Evolutionary conservation across 345 rosid species (phyloP).

Genomic region (Arabis alpina): DNA sequence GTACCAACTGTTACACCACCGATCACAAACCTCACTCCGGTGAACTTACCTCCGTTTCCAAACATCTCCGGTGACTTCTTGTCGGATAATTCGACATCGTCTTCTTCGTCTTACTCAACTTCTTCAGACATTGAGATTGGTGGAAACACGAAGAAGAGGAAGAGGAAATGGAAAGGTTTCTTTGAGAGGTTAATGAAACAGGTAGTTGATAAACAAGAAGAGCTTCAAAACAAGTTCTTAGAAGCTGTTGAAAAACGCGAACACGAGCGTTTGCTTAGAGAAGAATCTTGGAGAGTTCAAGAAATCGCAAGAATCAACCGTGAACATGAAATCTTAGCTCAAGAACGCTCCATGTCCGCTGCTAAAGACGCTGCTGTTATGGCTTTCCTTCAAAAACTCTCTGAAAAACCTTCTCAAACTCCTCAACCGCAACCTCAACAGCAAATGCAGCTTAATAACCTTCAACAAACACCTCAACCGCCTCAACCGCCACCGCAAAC

Average conservation of each 20-base stretch:
- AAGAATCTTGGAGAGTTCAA: constrained; percentile 83
- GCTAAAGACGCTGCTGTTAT: constrained; percentile 79
- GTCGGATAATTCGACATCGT: constrained; percentile 47
- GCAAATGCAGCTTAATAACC: constrained; percentile 9
- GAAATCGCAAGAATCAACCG: constrained; percentile 66
- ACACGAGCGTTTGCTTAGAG: constrained; percentile 63
- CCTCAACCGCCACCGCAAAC: constrained; percentile 17
- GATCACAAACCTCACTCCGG: constrained; percentile 31
- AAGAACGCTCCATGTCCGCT: constrained; percentile 71
- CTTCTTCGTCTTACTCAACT: constrained; percentile 68
- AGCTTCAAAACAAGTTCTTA: constrained; percentile 72
- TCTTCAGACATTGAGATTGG: constrained; percentile 67
- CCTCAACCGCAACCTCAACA: constrained; percentile 35
- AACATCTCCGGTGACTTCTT: constrained; percentile 48
- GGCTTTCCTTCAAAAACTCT: constrained; percentile 68
- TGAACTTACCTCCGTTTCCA: constrained; percentile 41
- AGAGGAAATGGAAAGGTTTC: constrained; percentile 63
- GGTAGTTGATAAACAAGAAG: constrained; percentile 72
- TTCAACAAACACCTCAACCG: constrained; percentile 17
- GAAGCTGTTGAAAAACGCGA: constrained; percentile 79
- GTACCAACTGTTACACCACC: constrained; percentile 48
- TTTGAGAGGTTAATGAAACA: constrained; percentile 70
- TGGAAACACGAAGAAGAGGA: constrained; percentile 53
- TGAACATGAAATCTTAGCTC: constrained; percentile 70
- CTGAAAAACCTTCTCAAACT: constrained; percentile 46